Percentiles rank a stretch among this genome's conserved stretches.
Conservation (phyloP, 2,329 filamentous ascomycete genomes). For the Orbilia javanica region DNA sequence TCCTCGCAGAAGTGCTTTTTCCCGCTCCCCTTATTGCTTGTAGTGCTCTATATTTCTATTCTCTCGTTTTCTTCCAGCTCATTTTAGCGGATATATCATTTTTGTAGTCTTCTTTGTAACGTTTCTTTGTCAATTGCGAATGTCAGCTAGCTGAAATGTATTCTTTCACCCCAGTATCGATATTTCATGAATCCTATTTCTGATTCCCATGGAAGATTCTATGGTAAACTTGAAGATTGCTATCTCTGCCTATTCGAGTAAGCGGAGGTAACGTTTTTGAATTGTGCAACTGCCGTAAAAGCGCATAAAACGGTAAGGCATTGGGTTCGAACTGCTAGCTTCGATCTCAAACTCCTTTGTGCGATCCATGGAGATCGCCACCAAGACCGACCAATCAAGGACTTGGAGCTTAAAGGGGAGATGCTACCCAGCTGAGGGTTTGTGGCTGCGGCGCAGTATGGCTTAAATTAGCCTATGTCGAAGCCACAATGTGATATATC, state of each 20-base stretch:
- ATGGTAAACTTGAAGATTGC: slow-evolving; percentile 13
- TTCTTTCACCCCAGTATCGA: slow-evolving; percentile 16
- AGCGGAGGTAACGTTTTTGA: slow-evolving; percentile 8
- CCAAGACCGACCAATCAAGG: slow-evolving; percentile 34
- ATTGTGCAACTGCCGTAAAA: slow-evolving; percentile 3
- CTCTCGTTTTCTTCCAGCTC: background rate
- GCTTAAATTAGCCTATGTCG: background rate
- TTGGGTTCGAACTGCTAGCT: slow-evolving; percentile 29
- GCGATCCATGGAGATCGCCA: slow-evolving; percentile 34
- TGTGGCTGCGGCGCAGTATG: slow-evolving; percentile 16
- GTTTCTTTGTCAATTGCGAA: background rate
- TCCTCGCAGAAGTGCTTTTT: background rate
- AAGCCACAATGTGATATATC: slow-evolving; percentile 12
- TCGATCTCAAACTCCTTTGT: slow-evolving; percentile 26
- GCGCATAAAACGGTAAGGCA: slow-evolving; percentile 32
- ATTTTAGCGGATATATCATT: slow-evolving; percentile 46
- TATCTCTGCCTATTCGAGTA: slow-evolving; percentile 1
- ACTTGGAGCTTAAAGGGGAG: background rate
- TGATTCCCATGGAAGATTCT: slow-evolving; percentile 10
- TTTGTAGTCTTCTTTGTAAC: slow-evolving; percentile 47
- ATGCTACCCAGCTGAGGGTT: background rate
- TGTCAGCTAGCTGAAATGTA: slow-evolving; percentile 25
- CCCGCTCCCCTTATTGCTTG: background rate
- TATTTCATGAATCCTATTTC: background rate
- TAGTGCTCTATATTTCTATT: slow-evolving; percentile 18